Evolutionary conservation across 768 basidiomycete species (phyloP).

Genomic region (Suillus cothurnatus): DNA sequence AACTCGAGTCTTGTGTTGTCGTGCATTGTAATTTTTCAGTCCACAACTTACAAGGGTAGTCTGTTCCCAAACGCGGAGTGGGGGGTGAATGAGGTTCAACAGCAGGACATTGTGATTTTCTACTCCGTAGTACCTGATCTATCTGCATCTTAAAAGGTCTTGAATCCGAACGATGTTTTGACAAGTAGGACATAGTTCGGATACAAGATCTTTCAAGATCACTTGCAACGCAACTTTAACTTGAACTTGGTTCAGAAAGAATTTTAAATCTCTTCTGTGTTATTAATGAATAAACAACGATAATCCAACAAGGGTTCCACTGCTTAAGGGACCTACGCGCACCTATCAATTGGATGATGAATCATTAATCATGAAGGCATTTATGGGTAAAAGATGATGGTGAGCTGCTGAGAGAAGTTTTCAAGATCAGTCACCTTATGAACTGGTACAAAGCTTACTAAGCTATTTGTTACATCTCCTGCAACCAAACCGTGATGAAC

Average conservation of each 20-base stretch:
- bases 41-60: neutral
- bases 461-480: no score
- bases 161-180: no score
- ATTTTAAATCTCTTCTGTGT: neutral
- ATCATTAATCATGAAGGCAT: neutral
- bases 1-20: neutral
- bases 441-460: no score
- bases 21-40: neutral
- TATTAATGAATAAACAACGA: neutral
- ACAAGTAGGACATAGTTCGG: no score
- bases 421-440: no score
- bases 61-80: neutral
- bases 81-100: neutral
- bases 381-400: neutral
- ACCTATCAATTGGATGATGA: neutral
- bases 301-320: no score
- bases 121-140: neutral
- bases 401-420: no score
- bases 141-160: neutral
- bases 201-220: no score
- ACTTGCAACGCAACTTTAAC: no score
- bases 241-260: neutral
- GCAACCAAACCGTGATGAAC: neutral
- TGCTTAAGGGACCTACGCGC: neutral
- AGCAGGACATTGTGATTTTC: neutral